A percentile compares a stretch with the other conserved stretches of the same genome.
Conservation (phyloP, 306 rosid species). For the Cajanus cajan region DNA sequence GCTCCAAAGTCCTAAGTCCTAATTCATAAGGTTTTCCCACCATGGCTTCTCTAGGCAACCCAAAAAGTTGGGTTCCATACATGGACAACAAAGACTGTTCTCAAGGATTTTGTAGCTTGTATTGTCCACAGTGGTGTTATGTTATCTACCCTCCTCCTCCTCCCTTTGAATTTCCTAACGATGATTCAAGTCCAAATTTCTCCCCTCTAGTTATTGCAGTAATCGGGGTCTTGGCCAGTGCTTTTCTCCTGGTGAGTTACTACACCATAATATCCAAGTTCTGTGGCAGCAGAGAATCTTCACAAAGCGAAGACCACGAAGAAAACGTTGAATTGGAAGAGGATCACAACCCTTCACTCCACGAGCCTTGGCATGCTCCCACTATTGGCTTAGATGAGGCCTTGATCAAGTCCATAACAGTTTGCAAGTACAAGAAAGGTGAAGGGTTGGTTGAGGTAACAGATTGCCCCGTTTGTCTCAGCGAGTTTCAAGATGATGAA, state of each 20-base stretch:
- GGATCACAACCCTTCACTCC: conserved; percentile 49
- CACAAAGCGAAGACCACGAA: conserved; percentile 28
- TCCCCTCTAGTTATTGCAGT: conserved; percentile 87
- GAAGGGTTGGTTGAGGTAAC: conserved; percentile 68
- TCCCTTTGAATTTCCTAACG: conserved; percentile 59
- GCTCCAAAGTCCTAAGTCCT: neutral
- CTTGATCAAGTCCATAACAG: conserved; percentile 66
- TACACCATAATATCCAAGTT: conserved; percentile 80
- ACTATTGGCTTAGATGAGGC: conserved; percentile 77
- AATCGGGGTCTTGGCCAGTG: conserved; percentile 82
- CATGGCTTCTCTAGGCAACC: conserved; percentile 71
- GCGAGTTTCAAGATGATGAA: conserved; percentile 81
- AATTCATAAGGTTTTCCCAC: neutral
- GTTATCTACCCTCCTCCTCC: conserved; percentile 78
- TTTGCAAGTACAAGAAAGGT: conserved; percentile 71
- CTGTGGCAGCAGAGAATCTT: conserved; percentile 49
- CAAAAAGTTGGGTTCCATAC: conserved; percentile 75
- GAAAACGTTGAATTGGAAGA: conserved; percentile 49
- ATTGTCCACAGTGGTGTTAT: conserved; percentile 94
- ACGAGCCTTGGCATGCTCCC: conserved; percentile 70
- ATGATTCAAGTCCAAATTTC: conserved; percentile 55
- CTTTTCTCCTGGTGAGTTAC: conserved; percentile 82
- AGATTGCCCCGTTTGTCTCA: conserved; percentile 88
- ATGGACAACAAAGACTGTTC: conserved; percentile 78
- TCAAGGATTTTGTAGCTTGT: conserved; percentile 74